Evolutionary conservation across 225 moss, liverwort and hornwort genomes (phyloP).

Genomic region (Polytrichum formosum): DNA sequence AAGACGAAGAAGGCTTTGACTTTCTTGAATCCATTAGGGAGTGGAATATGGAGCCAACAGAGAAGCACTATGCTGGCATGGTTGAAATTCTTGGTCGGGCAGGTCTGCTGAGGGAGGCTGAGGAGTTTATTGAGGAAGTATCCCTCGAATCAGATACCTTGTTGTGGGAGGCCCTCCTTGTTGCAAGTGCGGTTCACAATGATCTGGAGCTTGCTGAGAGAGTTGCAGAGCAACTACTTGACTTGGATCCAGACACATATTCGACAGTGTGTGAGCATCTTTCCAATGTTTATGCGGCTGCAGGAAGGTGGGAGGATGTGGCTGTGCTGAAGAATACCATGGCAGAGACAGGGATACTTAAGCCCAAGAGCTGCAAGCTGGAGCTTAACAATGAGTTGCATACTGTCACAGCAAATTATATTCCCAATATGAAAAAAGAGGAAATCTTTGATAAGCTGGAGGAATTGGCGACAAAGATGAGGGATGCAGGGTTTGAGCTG

Average conservation of each 20-base stretch:
- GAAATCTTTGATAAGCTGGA: constrained; percentile 23
- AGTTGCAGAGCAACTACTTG: constrained; percentile 34
- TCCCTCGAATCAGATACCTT: constrained; percentile 23
- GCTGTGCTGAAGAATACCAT: constrained; percentile 27
- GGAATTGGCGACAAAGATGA: constrained; percentile 30
- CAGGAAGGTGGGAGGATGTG: constrained; percentile 49
- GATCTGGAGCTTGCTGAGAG: constrained; percentile 51
- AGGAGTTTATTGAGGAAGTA: constrained; percentile 44
- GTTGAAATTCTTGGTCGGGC: constrained; percentile 51
- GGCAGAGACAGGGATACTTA: constrained; percentile 34
- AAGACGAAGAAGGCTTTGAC: constrained; percentile 36
- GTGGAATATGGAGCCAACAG: constrained; percentile 28
- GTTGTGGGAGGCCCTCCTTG: constrained; percentile 51
- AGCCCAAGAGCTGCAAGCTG: constrained; percentile 27
- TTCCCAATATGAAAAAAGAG: constrained; percentile 15
- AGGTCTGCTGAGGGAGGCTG: constrained; percentile 53
- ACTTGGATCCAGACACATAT: constrained; percentile 23
- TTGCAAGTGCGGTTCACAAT: constrained; percentile 48
- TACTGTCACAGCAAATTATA: constrained; percentile 19
- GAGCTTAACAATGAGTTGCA: constrained; percentile 37
- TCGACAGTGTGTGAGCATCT: constrained; percentile 41
- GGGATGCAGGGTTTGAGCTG: constrained; percentile 27
- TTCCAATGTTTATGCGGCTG: constrained; percentile 36
- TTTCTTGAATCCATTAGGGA: constrained; percentile 45
- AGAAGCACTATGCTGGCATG: constrained; percentile 59